phyloP scores from a whole-genome alignment of 2,329 filamentous ascomycete genomes.

The Ceratocystis lukuohia region DNA sequence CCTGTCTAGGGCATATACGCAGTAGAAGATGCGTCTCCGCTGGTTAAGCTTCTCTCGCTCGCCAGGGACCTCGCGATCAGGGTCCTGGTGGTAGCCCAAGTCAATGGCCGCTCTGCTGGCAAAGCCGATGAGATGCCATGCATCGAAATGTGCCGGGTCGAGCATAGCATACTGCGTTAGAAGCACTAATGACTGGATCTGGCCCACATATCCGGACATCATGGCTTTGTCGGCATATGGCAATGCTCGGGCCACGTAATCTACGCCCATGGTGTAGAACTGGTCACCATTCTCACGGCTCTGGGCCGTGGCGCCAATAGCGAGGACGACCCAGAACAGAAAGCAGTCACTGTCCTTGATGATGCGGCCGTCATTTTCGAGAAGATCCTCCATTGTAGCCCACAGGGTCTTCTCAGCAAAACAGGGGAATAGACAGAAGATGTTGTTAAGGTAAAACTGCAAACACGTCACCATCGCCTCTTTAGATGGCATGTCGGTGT shows the following conservation, averaged over 20 bases:
- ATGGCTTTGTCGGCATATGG: constrained; percentile 70
- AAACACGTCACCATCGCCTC: constrained; percentile 38
- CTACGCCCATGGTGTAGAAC: constrained; percentile 43
- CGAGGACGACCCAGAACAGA: constrained; percentile 79
- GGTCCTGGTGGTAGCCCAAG: constrained; percentile 85
- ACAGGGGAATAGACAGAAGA: constrained; percentile 68
- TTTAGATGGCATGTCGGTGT: constrained; percentile 50
- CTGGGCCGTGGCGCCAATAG: constrained; percentile 62
- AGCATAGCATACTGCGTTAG: constrained; percentile 82
- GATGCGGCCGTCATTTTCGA: constrained; percentile 50
- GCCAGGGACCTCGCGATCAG: constrained; percentile 53
- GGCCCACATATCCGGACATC: constrained; percentile 67
- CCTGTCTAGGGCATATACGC: constrained; percentile 80
- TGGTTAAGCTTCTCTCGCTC: constrained; percentile 60
- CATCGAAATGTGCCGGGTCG: constrained; percentile 82
- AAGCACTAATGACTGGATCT: constrained; percentile 76
- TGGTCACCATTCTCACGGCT: constrained; percentile 56
- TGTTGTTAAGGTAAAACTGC: constrained; percentile 71
- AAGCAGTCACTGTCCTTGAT: constrained; percentile 63
- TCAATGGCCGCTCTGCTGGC: constrained; percentile 80
- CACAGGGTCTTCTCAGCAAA: constrained; percentile 71
- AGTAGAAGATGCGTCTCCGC: constrained; percentile 75
- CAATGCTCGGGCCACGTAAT: constrained; percentile 51
- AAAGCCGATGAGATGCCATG: constrained; percentile 86
- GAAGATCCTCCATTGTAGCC: constrained; percentile 67